Evolutionary conservation across 805 yeast species (phyloP).

Genomic region (Metschnikowia orientalis): DNA sequence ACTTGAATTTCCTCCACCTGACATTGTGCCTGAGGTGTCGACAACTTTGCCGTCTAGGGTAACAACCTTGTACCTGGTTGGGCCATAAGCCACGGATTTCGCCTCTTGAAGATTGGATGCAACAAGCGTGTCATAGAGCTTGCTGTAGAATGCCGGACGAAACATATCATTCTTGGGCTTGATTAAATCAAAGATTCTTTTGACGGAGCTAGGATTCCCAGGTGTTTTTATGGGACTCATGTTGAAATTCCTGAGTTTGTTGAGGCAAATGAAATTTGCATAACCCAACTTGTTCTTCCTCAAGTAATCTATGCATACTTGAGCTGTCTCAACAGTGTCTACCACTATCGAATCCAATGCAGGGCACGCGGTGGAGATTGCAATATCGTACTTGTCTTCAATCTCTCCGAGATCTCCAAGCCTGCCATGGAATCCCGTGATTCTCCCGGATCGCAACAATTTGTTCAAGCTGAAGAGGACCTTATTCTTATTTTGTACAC

Average conservation of each 20-base stretch:
- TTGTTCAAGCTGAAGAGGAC: conserved; percentile 67
- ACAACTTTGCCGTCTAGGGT: conserved; percentile 89
- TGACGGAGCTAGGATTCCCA: conserved; percentile 53
- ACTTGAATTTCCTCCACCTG: conserved; percentile 85
- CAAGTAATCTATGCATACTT: conserved; percentile 68
- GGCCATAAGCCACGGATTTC: conserved; percentile 80
- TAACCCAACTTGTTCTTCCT: conserved; percentile 82
- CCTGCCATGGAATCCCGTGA: conserved; percentile 83
- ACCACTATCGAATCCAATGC: conserved; percentile 91
- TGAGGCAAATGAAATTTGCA: conserved; percentile 79
- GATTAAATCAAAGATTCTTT: conserved; percentile 81
- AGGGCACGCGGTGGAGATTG: conserved; percentile 92
- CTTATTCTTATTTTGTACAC: conserved; percentile 62
- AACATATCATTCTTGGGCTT: conserved; percentile 62
- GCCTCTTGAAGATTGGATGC: conserved; percentile 78
- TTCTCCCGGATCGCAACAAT: conserved; percentile 73
- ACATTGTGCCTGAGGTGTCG: conserved; percentile 90
- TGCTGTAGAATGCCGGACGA: conserved; percentile 85
- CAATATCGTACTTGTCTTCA: conserved; percentile 84
- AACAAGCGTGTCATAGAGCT: conserved; percentile 81
- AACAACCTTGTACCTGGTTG: conserved; percentile 79
- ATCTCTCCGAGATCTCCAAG: conserved; percentile 91
- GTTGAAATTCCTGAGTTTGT: conserved; percentile 64
- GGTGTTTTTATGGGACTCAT: conserved; percentile 64
- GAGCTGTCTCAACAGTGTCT: conserved; percentile 62